Conservation (phyloP, 345 rosid genomes). For the Boechera stricta region DNA sequence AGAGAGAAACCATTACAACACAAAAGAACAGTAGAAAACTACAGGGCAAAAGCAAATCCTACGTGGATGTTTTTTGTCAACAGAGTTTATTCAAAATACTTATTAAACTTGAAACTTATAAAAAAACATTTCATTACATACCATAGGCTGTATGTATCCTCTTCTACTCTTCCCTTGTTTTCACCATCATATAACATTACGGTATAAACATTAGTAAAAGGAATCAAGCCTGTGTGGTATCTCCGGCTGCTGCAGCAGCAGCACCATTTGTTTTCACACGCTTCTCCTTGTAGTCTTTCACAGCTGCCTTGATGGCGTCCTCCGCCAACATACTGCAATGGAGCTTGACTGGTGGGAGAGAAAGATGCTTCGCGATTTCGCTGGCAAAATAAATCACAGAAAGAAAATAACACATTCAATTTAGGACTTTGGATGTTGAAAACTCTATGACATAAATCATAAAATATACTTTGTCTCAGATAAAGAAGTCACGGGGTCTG, state of each 20-base stretch:
- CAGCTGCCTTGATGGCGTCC: slow-evolving; percentile 99
- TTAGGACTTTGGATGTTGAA: neutral
- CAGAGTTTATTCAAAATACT: slow-evolving; percentile 36
- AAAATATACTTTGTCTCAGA: neutral
- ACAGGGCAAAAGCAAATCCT: slow-evolving; percentile 13
- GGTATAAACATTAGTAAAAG: slow-evolving; percentile 26
- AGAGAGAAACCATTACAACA: slow-evolving; percentile 8
- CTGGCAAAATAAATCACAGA: slow-evolving; percentile 47
- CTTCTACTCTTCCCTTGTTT: slow-evolving; percentile 31
- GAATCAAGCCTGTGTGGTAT: slow-evolving; percentile 59
- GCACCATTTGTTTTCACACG: slow-evolving; percentile 49
- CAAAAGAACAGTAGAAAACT: slow-evolving; percentile 6
- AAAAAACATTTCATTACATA: slow-evolving; percentile 5
- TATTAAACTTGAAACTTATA: neutral
- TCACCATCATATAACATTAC: slow-evolving; percentile 37
- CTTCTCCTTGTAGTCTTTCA: slow-evolving; percentile 81
- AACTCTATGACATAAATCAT: neutral
- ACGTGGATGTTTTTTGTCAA: slow-evolving; percentile 30
- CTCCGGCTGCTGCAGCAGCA: slow-evolving; percentile 46
- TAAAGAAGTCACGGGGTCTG: neutral
- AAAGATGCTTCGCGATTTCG: slow-evolving; percentile 93
- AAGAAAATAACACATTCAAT: neutral
- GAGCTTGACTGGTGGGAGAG: slow-evolving; percentile 98
- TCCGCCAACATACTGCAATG: slow-evolving; percentile 99
- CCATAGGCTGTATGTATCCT: slow-evolving; percentile 11